phyloP scores from a whole-genome alignment of 129 eudicot species.

The Flaveria brownii region DNA sequence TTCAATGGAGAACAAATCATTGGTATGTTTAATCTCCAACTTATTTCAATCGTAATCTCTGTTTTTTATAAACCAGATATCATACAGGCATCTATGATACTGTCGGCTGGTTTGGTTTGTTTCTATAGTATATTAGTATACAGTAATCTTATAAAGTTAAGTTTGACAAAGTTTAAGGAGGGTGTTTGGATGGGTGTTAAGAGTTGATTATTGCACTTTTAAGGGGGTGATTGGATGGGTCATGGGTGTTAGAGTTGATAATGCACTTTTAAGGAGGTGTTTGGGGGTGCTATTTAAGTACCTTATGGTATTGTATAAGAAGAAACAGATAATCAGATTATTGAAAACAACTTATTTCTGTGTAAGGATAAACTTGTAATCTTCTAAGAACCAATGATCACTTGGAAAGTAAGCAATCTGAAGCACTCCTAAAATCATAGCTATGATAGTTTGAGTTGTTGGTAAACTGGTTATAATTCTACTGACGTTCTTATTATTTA shows the following conservation, averaged over 20 bases:
- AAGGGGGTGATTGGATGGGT: neutral
- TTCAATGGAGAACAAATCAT: too few relatives aligned
- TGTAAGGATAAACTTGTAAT: neutral
- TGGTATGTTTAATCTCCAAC: too few relatives aligned
- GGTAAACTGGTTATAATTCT: neutral
- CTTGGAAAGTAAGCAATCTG: constrained; percentile 2
- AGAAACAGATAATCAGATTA: neutral
- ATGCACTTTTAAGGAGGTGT: too few relatives aligned
- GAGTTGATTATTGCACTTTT: constrained; percentile 1
- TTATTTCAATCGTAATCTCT: too few relatives aligned
- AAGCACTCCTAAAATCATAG: neutral
- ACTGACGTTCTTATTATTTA: neutral
- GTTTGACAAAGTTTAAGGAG: neutral
- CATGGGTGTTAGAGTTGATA: too few relatives aligned
- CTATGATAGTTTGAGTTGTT: neutral
- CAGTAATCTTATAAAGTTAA: neutral
- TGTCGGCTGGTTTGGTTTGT: too few relatives aligned
- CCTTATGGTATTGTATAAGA: neutral
- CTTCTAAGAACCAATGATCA: neutral
- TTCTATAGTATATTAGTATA: neutral
- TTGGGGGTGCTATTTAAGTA: neutral
- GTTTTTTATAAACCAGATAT: too few relatives aligned
- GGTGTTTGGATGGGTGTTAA: neutral
- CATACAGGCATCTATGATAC: too few relatives aligned
- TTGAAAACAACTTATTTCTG: neutral